phyloP scores from a whole-genome alignment of 2,329 filamentous ascomycete genomes.

The Penicillium sp. region DNA sequence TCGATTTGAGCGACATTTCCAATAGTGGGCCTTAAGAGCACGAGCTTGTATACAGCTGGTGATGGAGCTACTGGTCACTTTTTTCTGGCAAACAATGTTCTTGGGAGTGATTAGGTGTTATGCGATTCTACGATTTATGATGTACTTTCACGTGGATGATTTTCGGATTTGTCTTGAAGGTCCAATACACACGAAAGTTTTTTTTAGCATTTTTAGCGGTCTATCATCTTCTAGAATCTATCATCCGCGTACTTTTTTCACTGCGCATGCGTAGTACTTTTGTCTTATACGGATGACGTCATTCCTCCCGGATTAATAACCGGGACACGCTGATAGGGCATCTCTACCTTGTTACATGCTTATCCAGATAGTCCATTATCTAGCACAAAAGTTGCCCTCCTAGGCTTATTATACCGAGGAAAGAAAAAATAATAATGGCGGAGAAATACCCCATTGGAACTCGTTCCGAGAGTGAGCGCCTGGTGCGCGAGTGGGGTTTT shows the following conservation, averaged over 20 bases:
- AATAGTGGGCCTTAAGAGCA: background rate
- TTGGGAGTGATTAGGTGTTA: background rate
- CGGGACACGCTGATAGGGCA: background rate
- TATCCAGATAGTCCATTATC: no score
- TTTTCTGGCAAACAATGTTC: background rate
- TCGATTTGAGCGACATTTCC: background rate
- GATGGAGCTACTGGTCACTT: no score
- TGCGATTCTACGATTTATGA: background rate
- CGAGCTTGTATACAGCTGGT: background rate
- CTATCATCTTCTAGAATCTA: background rate
- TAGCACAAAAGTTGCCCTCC: no score
- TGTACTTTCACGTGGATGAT: background rate
- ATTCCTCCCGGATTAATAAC: background rate
- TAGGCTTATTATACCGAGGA: background rate
- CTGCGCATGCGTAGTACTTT: background rate
- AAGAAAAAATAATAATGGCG: conserved; percentile 15
- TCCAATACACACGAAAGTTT: background rate
- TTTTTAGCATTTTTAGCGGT: background rate
- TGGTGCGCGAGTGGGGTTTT: conserved; percentile 62
- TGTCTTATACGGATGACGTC: background rate
- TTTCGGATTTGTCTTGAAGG: background rate
- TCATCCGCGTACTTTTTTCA: background rate
- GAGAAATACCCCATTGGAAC: conserved; percentile 35
- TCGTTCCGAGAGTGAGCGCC: conserved; percentile 51
- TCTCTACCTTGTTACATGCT: background rate